phyloP scores from a whole-genome alignment of 441 rosid genomes.

The Adansonia grandidieri region DNA sequence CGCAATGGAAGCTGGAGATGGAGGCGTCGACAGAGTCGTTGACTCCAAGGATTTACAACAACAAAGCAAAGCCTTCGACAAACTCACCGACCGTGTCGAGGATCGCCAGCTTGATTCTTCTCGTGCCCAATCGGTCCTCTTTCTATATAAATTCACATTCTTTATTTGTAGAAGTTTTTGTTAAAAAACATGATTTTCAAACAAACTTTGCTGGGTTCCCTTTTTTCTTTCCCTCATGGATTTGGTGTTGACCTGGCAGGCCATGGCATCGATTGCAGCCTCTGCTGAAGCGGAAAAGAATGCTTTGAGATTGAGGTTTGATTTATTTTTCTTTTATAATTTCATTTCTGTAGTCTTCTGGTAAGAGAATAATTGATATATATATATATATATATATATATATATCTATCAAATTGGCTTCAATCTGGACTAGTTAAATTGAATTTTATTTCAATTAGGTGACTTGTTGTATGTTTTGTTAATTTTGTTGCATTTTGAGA shows the following conservation, averaged over 20 bases:
- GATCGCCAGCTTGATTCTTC: conserved; percentile 95
- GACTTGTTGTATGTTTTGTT: background rate
- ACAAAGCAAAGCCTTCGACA: conserved; percentile 94
- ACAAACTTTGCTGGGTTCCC: background rate
- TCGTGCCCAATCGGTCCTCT: conserved; percentile 80
- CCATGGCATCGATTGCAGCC: conserved; percentile 95
- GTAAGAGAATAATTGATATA: background rate
- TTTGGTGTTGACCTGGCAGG: conserved; percentile 46
- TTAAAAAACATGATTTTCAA: background rate
- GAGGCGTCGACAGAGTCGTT: conserved; percentile 36
- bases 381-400: too few relatives aligned
- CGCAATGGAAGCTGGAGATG: conserved; percentile 54
- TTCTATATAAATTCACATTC: background rate
- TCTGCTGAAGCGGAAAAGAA: conserved; percentile 83
- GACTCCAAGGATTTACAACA: conserved; percentile 92
- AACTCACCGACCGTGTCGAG: conserved; percentile 39
- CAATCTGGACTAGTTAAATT: too few relatives aligned
- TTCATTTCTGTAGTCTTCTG: background rate
- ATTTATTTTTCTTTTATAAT: background rate
- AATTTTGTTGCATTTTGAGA: background rate
- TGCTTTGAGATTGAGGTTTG: conserved; percentile 84
- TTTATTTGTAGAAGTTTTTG: too few relatives aligned
- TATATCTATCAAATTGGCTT: too few relatives aligned
- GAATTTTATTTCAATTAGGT: too few relatives aligned
- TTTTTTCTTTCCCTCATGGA: conserved; percentile 3